phyloP scores from a whole-genome alignment of 1,284 basidiomycete genomes.

The Somion occarium region DNA sequence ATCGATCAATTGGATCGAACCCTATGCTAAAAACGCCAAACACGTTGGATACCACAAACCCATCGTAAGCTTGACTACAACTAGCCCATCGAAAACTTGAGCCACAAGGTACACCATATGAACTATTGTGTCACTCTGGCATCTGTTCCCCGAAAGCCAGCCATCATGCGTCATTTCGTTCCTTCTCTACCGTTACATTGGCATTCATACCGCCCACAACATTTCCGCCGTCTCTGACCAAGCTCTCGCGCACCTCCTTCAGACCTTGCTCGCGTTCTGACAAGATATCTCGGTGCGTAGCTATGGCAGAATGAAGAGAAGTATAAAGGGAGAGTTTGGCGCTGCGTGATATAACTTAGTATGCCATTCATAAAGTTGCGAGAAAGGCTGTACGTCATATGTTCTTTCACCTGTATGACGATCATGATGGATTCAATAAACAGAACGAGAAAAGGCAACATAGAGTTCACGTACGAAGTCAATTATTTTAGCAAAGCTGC shows the following conservation, averaged over 20 bases:
- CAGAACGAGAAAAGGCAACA: not conserved
- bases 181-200: too few species aligned
- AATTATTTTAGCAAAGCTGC: slow-evolving; percentile 21
- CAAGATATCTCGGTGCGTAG: slow-evolving; percentile 19
- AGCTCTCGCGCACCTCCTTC: slow-evolving; percentile 18
- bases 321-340: slow-evolving; percentile 23
- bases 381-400: slow-evolving; percentile 21
- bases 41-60: too few species aligned
- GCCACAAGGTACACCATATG: too few species aligned
- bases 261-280: slow-evolving; percentile 19
- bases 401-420: slow-evolving; percentile 27
- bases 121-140: too few species aligned
- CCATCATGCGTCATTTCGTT: too few species aligned
- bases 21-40: too few species aligned
- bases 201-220: slow-evolving; percentile 18
- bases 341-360: slow-evolving; percentile 9
- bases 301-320: slow-evolving; percentile 16
- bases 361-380: not conserved
- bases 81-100: too few species aligned
- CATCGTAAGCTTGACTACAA: too few species aligned
- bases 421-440: too few species aligned
- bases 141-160: too few species aligned
- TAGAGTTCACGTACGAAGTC: slow-evolving; percentile 20
- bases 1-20: too few species aligned
- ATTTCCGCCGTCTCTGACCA: slow-evolving; percentile 23